Conservation (phyloP, 179 eudicot species). For the Spinacia oleracea region DNA sequence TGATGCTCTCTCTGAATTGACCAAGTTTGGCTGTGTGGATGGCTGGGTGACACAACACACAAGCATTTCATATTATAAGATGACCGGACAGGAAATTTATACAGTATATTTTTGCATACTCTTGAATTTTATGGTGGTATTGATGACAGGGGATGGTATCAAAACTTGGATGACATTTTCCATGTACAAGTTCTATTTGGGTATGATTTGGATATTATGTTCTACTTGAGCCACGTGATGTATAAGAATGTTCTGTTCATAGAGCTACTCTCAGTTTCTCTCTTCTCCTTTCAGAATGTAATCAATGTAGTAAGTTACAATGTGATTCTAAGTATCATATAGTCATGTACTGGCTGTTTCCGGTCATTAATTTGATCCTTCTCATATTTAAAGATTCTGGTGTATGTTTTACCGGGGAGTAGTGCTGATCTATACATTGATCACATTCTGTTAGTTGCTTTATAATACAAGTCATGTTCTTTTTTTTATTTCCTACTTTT, state of each 20-base stretch:
- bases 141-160: not conserved
- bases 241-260: not conserved
- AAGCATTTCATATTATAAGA: not conserved
- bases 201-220: no score
- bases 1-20: not conserved
- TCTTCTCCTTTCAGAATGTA: not conserved
- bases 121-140: not conserved
- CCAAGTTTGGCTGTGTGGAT: no score
- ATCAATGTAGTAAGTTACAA: no score
- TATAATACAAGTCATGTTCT: not conserved
- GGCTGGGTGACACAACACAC: not conserved
- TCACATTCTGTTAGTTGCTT: not conserved
- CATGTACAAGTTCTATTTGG: no score
- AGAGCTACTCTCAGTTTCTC: not conserved
- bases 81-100: not conserved
- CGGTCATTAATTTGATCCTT: not conserved
- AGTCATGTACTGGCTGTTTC: no score
- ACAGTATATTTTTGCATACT: not conserved
- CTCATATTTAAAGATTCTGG: not conserved
- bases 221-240: not conserved
- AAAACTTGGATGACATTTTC: not conserved
- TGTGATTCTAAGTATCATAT: no score
- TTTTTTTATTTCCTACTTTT: not conserved
- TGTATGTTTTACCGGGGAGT: not conserved
- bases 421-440: not conserved